Conservation (phyloP, 768 basidiomycete species). For the Boletus rubescentipes region DNA sequence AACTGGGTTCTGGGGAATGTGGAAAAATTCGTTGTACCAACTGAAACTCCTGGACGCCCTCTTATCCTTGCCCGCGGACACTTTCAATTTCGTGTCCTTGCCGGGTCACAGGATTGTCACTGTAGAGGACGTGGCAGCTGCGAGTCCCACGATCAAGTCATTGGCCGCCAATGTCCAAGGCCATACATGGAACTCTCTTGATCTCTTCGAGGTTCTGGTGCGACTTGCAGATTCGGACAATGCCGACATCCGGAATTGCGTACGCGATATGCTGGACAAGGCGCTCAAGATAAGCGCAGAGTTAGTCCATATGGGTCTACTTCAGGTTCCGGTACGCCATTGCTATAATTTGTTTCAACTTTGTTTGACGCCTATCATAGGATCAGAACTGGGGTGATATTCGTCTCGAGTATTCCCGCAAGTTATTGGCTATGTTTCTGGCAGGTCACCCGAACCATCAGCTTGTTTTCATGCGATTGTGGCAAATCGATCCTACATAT, state of each 20-base stretch:
- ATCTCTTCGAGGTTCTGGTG: slow-evolving; percentile 87
- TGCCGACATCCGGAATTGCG: slow-evolving; percentile 68
- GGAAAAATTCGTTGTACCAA: slow-evolving; percentile 85
- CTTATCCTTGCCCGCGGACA: slow-evolving; percentile 84
- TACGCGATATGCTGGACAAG: slow-evolving; percentile 90
- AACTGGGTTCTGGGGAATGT: slow-evolving; percentile 80
- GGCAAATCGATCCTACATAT: slow-evolving; percentile 86
- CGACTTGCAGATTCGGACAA: slow-evolving; percentile 71
- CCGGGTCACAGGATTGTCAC: slow-evolving; percentile 83
- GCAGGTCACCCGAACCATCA: slow-evolving; percentile 93
- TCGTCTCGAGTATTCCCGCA: slow-evolving; percentile 82
- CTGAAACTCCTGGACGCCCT: slow-evolving; percentile 86
- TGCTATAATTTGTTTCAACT: not conserved
- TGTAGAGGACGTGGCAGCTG: slow-evolving; percentile 80
- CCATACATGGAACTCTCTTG: slow-evolving; percentile 92
- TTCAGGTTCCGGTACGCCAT: slow-evolving; percentile 81
- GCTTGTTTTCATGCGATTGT: slow-evolving; percentile 94
- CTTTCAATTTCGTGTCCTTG: slow-evolving; percentile 88
- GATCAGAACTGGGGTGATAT: slow-evolving; percentile 87
- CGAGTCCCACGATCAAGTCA: slow-evolving; percentile 89
- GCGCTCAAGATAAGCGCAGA: slow-evolving; percentile 93
- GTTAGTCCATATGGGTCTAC: slow-evolving; percentile 87
- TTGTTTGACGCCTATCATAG: slow-evolving; percentile 29
- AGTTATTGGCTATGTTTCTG: slow-evolving; percentile 85
- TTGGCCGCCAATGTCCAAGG: slow-evolving; percentile 89